Percentiles rank a stretch among this genome's conserved stretches.
These are phyloP conservation scores for Ciborinia camelliae DNA, from an alignment of 2,329 filamentous ascomycete species.

Conservation along the genomic window DNA sequence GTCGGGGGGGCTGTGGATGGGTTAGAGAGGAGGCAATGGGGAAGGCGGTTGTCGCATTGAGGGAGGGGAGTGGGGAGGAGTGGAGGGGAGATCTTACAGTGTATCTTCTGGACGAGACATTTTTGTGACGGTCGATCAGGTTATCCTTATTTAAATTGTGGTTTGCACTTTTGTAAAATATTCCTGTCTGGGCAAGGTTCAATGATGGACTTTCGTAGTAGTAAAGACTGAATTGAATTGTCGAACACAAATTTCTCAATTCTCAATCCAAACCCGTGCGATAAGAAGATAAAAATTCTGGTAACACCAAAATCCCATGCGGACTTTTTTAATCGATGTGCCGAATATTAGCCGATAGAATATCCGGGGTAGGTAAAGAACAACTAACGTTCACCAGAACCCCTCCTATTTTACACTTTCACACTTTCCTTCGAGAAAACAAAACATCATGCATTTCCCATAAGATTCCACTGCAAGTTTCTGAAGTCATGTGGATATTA, in stretches of 20 bases:
- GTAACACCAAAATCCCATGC: neutral
- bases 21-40: neutral
- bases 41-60: slow-evolving; percentile 25
- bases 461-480: slow-evolving; percentile 20
- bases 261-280: neutral
- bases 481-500: slow-evolving; percentile 74
- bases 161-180: neutral
- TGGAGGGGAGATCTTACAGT: slow-evolving; percentile 55
- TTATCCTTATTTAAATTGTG: neutral
- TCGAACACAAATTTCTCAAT: neutral
- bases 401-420: neutral
- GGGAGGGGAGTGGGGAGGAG: slow-evolving; percentile 5
- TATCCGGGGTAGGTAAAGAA: slow-evolving; percentile 19
- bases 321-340: slow-evolving; percentile 23
- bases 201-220: neutral
- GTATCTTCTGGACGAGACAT: slow-evolving; percentile 98
- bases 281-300: slow-evolving; percentile 19
- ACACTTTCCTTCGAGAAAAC: slow-evolving; percentile 1
- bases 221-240: neutral
- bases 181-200: neutral
- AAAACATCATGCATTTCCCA: slow-evolving; percentile 30
- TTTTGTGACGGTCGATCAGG: slow-evolving; percentile 38
- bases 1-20: slow-evolving; percentile 70
- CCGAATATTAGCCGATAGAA: slow-evolving; percentile 20
- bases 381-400: slow-evolving; percentile 6